phyloP scores from a whole-genome alignment of 441 rosid species.

The Corymbia citriodora region DNA sequence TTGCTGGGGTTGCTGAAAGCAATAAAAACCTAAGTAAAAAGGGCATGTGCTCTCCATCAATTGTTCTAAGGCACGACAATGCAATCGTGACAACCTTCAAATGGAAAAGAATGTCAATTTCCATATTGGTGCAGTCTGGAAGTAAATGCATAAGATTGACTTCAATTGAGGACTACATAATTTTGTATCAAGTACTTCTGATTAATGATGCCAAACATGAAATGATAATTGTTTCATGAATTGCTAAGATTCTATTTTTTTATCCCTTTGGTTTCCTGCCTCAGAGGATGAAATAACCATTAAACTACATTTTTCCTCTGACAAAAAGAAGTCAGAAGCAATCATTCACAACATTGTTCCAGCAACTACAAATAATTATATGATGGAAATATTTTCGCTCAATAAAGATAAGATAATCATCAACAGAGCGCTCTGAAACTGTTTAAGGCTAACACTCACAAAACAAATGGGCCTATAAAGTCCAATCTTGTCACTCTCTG shows the following conservation, averaged over 20 bases:
- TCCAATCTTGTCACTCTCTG: background rate
- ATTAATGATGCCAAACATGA: background rate
- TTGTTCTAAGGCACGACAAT: slow-evolving; percentile 65
- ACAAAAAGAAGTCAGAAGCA: background rate
- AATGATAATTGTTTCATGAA: background rate
- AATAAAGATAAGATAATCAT: background rate
- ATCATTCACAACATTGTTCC: background rate
- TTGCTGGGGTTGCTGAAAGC: slow-evolving; percentile 67
- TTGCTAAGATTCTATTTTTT: background rate
- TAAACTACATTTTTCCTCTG: background rate
- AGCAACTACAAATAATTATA: background rate
- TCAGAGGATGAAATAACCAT: background rate
- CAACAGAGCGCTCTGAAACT: background rate
- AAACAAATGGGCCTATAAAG: background rate
- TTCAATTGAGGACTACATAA: background rate
- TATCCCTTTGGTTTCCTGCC: background rate
- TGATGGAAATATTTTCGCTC: background rate
- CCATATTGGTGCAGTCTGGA: background rate
- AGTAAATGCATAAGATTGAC: background rate
- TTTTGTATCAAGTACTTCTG: background rate
- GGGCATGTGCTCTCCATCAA: slow-evolving; percentile 70
- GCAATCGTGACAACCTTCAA: slow-evolving; percentile 64
- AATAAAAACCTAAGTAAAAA: slow-evolving; percentile 69
- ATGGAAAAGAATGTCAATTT: background rate
- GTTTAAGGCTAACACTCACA: background rate